Evolutionary conservation across 2,329 filamentous ascomycete species (phyloP).

Genomic region (Bipolaris bicolor): DNA sequence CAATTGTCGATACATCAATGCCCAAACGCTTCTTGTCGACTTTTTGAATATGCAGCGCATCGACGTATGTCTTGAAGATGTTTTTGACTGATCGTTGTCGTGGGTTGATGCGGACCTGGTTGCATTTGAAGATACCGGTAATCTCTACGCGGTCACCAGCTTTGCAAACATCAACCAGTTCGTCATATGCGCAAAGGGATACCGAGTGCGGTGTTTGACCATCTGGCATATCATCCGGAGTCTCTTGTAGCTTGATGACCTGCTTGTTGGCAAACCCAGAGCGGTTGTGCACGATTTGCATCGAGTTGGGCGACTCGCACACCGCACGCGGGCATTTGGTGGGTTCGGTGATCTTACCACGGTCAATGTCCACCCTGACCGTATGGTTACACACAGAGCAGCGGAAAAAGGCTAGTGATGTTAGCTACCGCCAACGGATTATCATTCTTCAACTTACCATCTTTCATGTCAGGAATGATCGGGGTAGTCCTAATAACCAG

Average conservation of each 20-base stretch:
- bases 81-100: constrained; percentile 91
- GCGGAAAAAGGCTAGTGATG: constrained; percentile 80
- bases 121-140: constrained; percentile 95
- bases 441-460: constrained; percentile 54
- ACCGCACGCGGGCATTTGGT: constrained; percentile 83
- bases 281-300: constrained; percentile 97
- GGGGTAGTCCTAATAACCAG: constrained; percentile 94
- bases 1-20: constrained; percentile 85
- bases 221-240: constrained; percentile 90
- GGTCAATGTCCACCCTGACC: constrained; percentile 87
- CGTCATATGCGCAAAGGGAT: constrained; percentile 94
- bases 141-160: constrained; percentile 95
- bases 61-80: constrained; percentile 97
- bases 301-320: constrained; percentile 88
- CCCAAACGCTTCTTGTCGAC: constrained; percentile 94
- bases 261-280: constrained; percentile 97
- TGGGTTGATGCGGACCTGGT: constrained; percentile 90
- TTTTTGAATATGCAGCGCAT: constrained; percentile 94
- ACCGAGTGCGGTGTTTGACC: constrained; percentile 98
- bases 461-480: constrained; percentile 98
- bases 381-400: constrained; percentile 93
- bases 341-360: constrained; percentile 94
- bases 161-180: constrained; percentile 96
- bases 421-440: constrained; percentile 16
- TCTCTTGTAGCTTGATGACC: constrained; percentile 98